A percentile compares a stretch with the other conserved stretches of the same genome.
These are phyloP conservation scores for Tetraselmis chui DNA, from an alignment of 139 green algal genomes.

Conservation along the genomic window DNA sequence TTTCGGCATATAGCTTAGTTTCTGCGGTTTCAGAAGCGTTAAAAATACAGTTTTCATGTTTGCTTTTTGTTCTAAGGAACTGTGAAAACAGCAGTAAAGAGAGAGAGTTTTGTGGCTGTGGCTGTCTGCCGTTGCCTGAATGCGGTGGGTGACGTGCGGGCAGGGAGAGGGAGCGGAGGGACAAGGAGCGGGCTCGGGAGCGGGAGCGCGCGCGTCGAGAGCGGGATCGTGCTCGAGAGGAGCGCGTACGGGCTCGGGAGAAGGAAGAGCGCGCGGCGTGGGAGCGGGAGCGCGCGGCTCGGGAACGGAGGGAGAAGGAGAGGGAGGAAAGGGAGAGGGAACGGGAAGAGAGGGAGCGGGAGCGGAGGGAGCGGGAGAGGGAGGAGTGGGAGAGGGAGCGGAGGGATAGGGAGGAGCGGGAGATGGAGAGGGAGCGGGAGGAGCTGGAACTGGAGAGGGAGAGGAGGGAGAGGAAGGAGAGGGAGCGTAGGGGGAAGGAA, in stretches of 20 bases:
- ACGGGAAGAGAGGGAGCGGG: not conserved
- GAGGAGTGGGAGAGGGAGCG: not conserved
- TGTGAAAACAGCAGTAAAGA: too few species aligned
- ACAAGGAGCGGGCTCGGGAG: not conserved
- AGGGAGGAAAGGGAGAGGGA: not conserved
- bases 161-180: not conserved
- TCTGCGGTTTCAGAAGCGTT: too few species aligned
- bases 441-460: not conserved
- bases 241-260: not conserved
- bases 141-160: too few species aligned
- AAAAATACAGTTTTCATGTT: too few species aligned
- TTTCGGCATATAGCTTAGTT: too few species aligned
- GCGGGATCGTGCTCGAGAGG: not conserved
- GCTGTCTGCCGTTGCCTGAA: too few species aligned
- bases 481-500: not conserved
- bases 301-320: not conserved
- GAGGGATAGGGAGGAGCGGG: not conserved
- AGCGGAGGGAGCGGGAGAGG: not conserved
- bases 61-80: too few species aligned
- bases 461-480: not conserved
- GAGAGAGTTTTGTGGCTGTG: too few species aligned
- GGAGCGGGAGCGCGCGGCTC: not conserved
- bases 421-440: not conserved
- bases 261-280: not conserved
- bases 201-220: not conserved